These are phyloP conservation scores for Botryobasidium botryosum DNA, from an alignment of 768 basidiomycete species.

Conservation along the genomic window DNA sequence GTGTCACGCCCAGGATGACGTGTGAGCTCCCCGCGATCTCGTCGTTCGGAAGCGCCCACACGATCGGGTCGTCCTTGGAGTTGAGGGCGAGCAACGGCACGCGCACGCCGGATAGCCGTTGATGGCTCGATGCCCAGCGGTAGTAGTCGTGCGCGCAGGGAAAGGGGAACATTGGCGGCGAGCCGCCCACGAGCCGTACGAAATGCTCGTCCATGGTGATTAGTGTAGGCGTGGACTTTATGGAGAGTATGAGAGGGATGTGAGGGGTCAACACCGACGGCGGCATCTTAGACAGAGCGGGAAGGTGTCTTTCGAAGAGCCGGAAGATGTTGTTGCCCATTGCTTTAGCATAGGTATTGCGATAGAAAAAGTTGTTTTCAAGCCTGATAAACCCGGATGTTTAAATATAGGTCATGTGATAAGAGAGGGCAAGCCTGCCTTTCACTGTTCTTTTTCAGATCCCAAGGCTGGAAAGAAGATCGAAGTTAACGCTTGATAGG, in stretches of 20 bases:
- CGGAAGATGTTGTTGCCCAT: slow-evolving; percentile 18
- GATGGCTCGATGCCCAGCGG: not conserved
- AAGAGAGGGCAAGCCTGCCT: no score
- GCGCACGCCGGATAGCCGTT: not conserved
- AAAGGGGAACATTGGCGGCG: not conserved
- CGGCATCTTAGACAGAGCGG: not conserved
- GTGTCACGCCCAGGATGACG: slow-evolving; percentile 4
- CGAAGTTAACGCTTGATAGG: slow-evolving; percentile 5
- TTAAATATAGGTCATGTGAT: slow-evolving; percentile 8
- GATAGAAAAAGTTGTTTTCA: slow-evolving; percentile 11
- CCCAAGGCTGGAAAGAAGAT: slow-evolving; percentile 32
- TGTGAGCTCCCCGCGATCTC: not conserved
- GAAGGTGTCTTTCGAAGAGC: slow-evolving; percentile 7
- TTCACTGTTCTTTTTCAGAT: slow-evolving; percentile 23
- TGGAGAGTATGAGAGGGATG: not conserved
- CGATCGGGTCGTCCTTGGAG: slow-evolving; percentile 5
- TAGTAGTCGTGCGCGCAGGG: not conserved
- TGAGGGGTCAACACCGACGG: not conserved
- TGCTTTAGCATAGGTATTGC: slow-evolving; percentile 14
- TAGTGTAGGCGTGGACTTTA: not conserved
- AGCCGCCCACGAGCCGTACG: not conserved
- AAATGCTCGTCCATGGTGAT: not conserved
- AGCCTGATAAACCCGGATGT: slow-evolving; percentile 8
- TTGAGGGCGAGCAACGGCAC: slow-evolving; percentile 6
- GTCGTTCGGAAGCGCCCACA: not conserved